Evolutionary conservation across 805 yeast genomes (phyloP), one percentile per base, ranked within the genome.

Genomic region (Cyberlindnera nakhonratchasimensis): DNA sequence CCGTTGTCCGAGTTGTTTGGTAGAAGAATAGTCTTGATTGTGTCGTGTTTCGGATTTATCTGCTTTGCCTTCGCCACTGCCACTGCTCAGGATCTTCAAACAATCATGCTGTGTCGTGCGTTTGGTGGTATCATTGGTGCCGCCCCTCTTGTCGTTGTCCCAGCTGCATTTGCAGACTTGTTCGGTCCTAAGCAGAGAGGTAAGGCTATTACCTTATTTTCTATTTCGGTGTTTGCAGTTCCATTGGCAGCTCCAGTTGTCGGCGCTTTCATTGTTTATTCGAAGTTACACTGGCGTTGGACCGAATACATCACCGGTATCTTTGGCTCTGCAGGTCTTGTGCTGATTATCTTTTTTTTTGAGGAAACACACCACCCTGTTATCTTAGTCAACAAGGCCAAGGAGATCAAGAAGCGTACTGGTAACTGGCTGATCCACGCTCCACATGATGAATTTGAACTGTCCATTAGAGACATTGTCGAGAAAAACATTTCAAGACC

Each of bases 101-200:
- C 95, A 0, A 69, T 88, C 44, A 59, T 88, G 68, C 70, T 88
- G 32, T 77, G 86, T 63, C 74, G 96, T 50, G 87, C 86, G 57
- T 81, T 88, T 59, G 80, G 82, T 20, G 95, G 96, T 42, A 74
- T 80, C 55, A 64, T 82, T 43, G 96, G 95, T 50, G 87, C 95
- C 17, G 88, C 93, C 30, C 88, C 95, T 1, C 63, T 89, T 55
- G 91, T 86, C 21, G 87, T 86, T 30, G 89, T 81, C 9, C 95
- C 96, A 21, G 96, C 96, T 37, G 75, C 83, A 0, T 82, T 87
- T 69, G 85, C 95, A 7, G 96, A 89, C 62, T 72, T 87, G 72
- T 87, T 79, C 58, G 76, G 75, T 50, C 78, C 79, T 44, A 61
- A 61, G 28, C 58, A 70, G 19, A 77, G 96, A 65, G 96, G 96